Evolutionary conservation across 179 eudicot genomes (phyloP).

Genomic region (Gypsophila paniculata): DNA sequence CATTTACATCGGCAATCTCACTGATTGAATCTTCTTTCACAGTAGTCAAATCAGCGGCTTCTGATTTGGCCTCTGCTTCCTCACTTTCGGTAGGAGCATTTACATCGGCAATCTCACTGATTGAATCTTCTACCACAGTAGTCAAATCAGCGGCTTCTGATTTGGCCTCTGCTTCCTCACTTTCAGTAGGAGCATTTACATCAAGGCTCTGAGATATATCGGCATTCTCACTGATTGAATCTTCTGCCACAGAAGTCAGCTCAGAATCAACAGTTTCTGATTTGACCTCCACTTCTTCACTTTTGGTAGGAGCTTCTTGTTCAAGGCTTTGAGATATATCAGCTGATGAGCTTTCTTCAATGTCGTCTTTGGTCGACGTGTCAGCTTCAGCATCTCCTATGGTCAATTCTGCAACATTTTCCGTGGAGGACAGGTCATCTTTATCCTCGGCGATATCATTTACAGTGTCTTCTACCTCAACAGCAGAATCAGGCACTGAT

Average conservation of each 20-base stretch:
- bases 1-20: slow-evolving; percentile 25
- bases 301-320: slow-evolving; percentile 23
- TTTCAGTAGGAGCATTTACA: slow-evolving; percentile 23
- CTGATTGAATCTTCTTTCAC: slow-evolving; percentile 15
- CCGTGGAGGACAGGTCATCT: slow-evolving; percentile 16
- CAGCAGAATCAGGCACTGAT: slow-evolving; percentile 17
- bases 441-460: slow-evolving; percentile 17
- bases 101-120: slow-evolving; percentile 21
- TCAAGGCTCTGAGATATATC: slow-evolving; percentile 25
- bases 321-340: slow-evolving; percentile 25
- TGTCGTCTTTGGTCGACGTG: slow-evolving; percentile 21
- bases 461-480: slow-evolving; percentile 26
- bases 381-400: slow-evolving; percentile 26
- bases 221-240: slow-evolving; percentile 16
- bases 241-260: slow-evolving; percentile 20
- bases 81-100: slow-evolving; percentile 25
- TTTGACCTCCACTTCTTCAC: slow-evolving; percentile 26
- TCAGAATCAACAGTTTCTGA: slow-evolving; percentile 26
- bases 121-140: slow-evolving; percentile 18
- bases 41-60: slow-evolving; percentile 22
- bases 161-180: slow-evolving; percentile 25
- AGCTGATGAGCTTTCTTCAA: slow-evolving; percentile 29
- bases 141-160: slow-evolving; percentile 23
- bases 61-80: slow-evolving; percentile 27
- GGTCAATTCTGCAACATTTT: slow-evolving; percentile 21